phyloP scores from a whole-genome alignment of 352 stramenopile genomes.

The Pseudoperonospora humuli region DNA sequence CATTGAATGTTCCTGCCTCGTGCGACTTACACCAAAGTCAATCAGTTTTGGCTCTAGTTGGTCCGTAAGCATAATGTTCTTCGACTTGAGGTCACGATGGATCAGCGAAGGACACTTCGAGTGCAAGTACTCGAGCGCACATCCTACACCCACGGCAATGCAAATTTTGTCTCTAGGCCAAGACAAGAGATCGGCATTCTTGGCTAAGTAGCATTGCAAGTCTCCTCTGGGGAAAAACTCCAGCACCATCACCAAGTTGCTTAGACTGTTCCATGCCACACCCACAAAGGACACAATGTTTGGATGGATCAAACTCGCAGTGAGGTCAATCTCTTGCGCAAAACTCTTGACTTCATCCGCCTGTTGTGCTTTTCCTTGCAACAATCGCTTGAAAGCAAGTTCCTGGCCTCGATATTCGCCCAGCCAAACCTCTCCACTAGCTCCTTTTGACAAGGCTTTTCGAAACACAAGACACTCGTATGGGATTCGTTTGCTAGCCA shows the following conservation, averaged over 20 bases:
- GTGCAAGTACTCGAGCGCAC: conserved; percentile 60
- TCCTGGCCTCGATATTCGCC: conserved; percentile 29
- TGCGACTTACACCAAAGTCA: conserved; percentile 50
- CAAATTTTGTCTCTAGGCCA: conserved; percentile 47
- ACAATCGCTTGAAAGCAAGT: conserved; percentile 57
- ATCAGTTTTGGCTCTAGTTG: conserved; percentile 45
- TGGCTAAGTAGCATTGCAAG: conserved; percentile 38
- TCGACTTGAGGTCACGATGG: conserved; percentile 61
- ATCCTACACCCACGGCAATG: conserved; percentile 51
- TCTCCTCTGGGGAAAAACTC: conserved; percentile 60
- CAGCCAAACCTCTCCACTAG: conserved; percentile 57
- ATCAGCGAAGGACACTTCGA: conserved; percentile 44
- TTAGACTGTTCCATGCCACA: conserved; percentile 42
- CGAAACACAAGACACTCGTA: conserved; percentile 35
- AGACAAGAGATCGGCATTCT: conserved; percentile 19
- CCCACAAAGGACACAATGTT: conserved; percentile 69
- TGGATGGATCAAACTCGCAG: conserved; percentile 38
- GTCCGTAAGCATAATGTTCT: conserved; percentile 48
- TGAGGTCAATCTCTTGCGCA: conserved; percentile 43
- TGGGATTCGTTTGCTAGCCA: conserved; percentile 37
- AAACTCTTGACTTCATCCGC: conserved; percentile 37
- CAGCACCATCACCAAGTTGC: conserved; percentile 48
- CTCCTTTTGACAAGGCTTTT: conserved; percentile 35
- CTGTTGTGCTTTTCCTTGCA: conserved; percentile 40
- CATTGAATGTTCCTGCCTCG: conserved; percentile 57